Evolutionary conservation across 306 rosid species (phyloP).

Genomic region (Medicago lupulina): DNA sequence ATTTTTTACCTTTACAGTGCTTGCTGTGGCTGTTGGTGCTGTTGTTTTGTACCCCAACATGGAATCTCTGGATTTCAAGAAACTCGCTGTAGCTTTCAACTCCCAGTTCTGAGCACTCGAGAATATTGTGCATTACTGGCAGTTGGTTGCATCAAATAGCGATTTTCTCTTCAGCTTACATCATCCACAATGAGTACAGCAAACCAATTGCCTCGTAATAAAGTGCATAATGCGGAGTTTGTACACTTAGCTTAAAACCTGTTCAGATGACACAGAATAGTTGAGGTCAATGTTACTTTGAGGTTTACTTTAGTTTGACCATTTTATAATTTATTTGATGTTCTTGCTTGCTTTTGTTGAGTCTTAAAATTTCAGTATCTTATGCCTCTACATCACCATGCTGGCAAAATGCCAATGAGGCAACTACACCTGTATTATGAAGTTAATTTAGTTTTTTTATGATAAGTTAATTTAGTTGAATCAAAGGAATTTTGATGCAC

Average conservation of each 20-base stretch:
- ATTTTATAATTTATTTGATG: slow-evolving; percentile 47
- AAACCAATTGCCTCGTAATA: slow-evolving; percentile 47
- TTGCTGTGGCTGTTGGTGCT: slow-evolving; percentile 73
- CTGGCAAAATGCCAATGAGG: slow-evolving; percentile 57
- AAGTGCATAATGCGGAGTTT: slow-evolving; percentile 51
- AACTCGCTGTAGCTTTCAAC: slow-evolving; percentile 61
- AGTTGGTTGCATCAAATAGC: slow-evolving; percentile 47
- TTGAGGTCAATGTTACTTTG: slow-evolving; percentile 50
- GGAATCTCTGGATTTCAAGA: slow-evolving; percentile 67
- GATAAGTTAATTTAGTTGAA: slow-evolving; percentile 43
- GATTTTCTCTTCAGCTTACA: slow-evolving; percentile 35
- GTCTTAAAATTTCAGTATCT: slow-evolving; percentile 40
- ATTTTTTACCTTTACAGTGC: slow-evolving; percentile 57
- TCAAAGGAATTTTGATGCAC: slow-evolving; percentile 46
- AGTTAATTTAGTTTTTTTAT: slow-evolving; percentile 37
- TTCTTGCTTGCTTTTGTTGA: slow-evolving; percentile 40
- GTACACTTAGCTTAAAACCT: slow-evolving; percentile 54
- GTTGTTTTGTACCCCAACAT: slow-evolving; percentile 60
- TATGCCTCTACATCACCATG: slow-evolving; percentile 47
- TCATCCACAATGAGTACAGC: slow-evolving; percentile 42
- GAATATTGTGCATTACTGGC: slow-evolving; percentile 43
- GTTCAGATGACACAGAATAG: slow-evolving; percentile 50
- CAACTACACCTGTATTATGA: slow-evolving; percentile 54
- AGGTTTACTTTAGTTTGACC: slow-evolving; percentile 56
- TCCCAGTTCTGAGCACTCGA: slow-evolving; percentile 50